These are phyloP conservation scores for Beauveria rudraprayagi DNA, from an alignment of 2,329 filamentous ascomycete genomes.

Conservation along the genomic window DNA sequence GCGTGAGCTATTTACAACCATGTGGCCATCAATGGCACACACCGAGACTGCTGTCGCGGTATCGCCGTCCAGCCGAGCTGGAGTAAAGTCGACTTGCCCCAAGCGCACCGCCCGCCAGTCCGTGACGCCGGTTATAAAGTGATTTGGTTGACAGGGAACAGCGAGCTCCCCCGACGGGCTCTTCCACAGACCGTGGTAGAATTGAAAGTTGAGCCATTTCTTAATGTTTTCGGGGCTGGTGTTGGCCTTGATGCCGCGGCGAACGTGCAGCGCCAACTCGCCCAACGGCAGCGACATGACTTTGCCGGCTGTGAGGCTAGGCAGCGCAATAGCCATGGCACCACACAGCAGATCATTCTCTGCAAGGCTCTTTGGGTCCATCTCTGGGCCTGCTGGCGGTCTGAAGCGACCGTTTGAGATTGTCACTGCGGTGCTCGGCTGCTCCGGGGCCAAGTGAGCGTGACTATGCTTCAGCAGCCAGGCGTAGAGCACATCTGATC, in stretches of 20 bases:
- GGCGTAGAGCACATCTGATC: slow-evolving; percentile 1
- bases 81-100: not conserved
- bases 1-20: not conserved
- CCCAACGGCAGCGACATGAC: not conserved
- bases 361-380: not conserved
- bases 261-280: slow-evolving; percentile 1
- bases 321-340: not conserved
- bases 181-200: not conserved
- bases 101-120: not conserved
- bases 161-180: not conserved
- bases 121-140: not conserved
- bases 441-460: not conserved
- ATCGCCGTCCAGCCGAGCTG: not conserved
- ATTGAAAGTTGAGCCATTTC: not conserved
- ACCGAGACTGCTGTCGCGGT: not conserved
- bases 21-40: not conserved
- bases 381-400: not conserved
- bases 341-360: not conserved
- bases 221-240: not conserved
- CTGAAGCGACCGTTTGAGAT: slow-evolving; percentile 2
- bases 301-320: not conserved
- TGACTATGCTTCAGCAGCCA: slow-evolving; percentile 5
- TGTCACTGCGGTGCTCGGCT: not conserved
- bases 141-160: not conserved
- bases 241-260: not conserved